phyloP scores from a whole-genome alignment of 495 filamentous ascomycete genomes.

The Chaetomium fimeti region DNA sequence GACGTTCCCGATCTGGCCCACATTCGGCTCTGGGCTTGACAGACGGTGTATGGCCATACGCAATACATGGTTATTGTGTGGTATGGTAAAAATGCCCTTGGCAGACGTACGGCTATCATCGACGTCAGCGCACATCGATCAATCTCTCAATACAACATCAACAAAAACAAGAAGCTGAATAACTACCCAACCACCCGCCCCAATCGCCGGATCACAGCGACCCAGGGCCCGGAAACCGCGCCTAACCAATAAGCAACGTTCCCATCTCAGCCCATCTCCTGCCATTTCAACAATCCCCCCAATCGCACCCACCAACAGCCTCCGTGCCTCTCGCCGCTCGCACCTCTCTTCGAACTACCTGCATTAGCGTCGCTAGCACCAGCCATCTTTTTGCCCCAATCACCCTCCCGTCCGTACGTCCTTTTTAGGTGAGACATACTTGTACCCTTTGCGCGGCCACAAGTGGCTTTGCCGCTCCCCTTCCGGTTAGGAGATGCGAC shows the following conservation, averaged over 20 bases:
- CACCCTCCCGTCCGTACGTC: neutral
- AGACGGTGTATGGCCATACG: no score
- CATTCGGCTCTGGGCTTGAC: neutral
- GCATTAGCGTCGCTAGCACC: neutral
- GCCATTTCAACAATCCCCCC: no score
- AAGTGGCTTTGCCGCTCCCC: no score
- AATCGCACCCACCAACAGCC: no score
- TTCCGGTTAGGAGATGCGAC: no score
- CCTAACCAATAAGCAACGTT: no score
- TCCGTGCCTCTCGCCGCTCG: no score
- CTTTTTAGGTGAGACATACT: constrained; percentile 2
- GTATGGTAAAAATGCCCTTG: neutral
- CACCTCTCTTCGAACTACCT: neutral
- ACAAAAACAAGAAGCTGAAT: neutral
- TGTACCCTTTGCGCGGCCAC: neutral
- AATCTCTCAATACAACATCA: neutral
- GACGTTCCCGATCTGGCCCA: neutral
- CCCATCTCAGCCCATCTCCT: no score
- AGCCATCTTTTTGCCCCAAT: neutral
- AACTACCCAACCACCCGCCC: neutral
- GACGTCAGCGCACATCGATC: neutral
- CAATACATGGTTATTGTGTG: no score
- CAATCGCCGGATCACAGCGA: no score
- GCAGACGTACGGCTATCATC: neutral
- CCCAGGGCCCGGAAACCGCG: no score